phyloP scores from a whole-genome alignment of 306 rosid species.

The Castanea mollissima region DNA sequence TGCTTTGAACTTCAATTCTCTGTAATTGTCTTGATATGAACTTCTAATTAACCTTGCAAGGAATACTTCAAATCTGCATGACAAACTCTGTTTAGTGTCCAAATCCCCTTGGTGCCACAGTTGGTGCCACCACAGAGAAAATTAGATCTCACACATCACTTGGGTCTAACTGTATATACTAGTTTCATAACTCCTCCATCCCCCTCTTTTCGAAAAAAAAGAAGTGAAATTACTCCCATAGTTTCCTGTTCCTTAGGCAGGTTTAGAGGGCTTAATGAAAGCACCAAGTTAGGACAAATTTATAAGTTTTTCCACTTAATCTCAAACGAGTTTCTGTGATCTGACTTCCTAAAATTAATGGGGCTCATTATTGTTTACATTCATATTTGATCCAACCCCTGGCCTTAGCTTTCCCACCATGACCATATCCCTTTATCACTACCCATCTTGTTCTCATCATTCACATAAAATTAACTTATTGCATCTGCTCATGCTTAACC shows the following conservation, averaged over 20 bases:
- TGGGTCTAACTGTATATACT: not conserved
- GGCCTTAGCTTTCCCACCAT: not conserved
- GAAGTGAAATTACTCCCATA: not conserved
- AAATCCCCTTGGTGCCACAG: not conserved
- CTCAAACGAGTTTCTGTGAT: not conserved
- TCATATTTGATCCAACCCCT: not conserved
- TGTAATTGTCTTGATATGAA: not conserved
- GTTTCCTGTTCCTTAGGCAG: constrained; percentile 1
- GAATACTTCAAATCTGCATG: not conserved
- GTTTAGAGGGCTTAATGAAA: constrained; percentile 11
- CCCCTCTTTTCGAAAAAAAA: too few species aligned
- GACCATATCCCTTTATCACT: not conserved
- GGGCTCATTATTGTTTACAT: not conserved
- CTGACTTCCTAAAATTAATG: not conserved
- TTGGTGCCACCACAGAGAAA: not conserved
- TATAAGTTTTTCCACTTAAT: not conserved
- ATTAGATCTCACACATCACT: not conserved
- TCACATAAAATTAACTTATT: not conserved
- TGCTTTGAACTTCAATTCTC: constrained; percentile 7
- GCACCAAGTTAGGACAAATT: not conserved
- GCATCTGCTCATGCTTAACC: not conserved
- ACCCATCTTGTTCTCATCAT: not conserved
- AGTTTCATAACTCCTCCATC: not conserved
- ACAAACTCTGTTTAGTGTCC: not conserved
- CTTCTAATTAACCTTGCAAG: not conserved